Evolutionary conservation across 1,284 basidiomycete species (phyloP), one percentile per base, ranked within the genome.

Genomic region (Trichosporon inkin): DNA sequence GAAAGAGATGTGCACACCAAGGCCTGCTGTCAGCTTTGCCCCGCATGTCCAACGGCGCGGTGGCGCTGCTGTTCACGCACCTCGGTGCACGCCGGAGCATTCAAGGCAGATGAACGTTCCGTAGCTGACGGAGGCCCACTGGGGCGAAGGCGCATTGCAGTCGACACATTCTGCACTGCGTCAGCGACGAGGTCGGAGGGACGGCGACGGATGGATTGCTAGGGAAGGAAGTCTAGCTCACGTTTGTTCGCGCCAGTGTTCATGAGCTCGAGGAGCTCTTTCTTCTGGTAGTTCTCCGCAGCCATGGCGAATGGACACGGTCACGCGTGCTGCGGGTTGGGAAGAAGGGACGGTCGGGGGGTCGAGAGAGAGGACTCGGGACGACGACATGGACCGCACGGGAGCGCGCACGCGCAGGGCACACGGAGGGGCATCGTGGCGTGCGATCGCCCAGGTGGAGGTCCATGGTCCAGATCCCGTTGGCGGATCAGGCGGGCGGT

Each of bases 31-130:
- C 28, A 62, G 56, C 16, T 6, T 14, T 19, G n/a, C 16, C 24
- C n/a, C 14, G 28, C 16, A 11, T 14, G 41, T 5, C 39, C 17
- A 41, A 19, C 40, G 22, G 13, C 49, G 32, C 32, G 34, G 8
- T 10, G n/a, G 38, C 20, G 20, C n/a, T 54, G 37, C 10, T 10
- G 19, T 11, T 2, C 14, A 57, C 74, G 64, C 88, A 54, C 90
- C 87, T 79, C 93, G 82, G 79, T 97, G 93, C 38, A 86, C 82
- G 28, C 92, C 92, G 16, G 90, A 91, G 76, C 93, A 96, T 85
- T 90, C 79, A 39, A 97, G 82, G 77, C 93, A 97, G 65, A 96
- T 84, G 75, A 94, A 93, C 55, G 90, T 83, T 56, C 89, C 92
- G 56, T 76, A 68, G 62, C 67, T 68, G 61, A 73, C 65, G 67